These are phyloP conservation scores for Pelargonium fulgidum DNA, from an alignment of 441 rosid genomes.

Conservation along the genomic window DNA sequence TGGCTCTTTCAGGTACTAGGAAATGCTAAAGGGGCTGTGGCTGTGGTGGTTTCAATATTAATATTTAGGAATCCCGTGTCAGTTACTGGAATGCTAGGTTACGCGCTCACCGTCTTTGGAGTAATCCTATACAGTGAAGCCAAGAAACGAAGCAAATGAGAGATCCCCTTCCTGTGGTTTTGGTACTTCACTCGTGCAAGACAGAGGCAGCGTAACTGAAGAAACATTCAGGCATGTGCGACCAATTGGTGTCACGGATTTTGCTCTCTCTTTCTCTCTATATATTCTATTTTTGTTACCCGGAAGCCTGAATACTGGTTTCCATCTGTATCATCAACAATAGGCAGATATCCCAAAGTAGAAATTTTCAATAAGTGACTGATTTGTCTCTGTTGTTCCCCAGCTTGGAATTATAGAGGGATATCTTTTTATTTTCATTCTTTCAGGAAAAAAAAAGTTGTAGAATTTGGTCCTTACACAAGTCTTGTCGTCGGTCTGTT, in stretches of 20 bases:
- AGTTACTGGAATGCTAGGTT: slow-evolving; percentile 64
- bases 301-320: too few species aligned
- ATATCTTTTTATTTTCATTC: not conserved
- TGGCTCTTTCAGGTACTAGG: slow-evolving; percentile 46
- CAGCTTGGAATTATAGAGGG: slow-evolving; percentile 1
- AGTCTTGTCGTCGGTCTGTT: not conserved
- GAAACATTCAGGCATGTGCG: slow-evolving; percentile 15
- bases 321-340: too few species aligned
- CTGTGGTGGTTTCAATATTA: slow-evolving; percentile 57
- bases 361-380: slow-evolving; percentile 31
- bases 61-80: slow-evolving; percentile 63
- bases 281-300: too few species aligned
- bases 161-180: not conserved
- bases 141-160: slow-evolving; percentile 55
- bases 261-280: too few species aligned
- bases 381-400: slow-evolving; percentile 27
- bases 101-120: slow-evolving; percentile 52
- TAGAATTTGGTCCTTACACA: not conserved
- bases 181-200: slow-evolving; percentile 6
- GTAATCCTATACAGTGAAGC: slow-evolving; percentile 68
- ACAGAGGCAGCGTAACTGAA: slow-evolving; percentile 11
- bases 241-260: slow-evolving; percentile 16
- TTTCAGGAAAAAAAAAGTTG: slow-evolving; percentile 6
- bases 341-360: slow-evolving; percentile 17
- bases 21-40: slow-evolving; percentile 66